Percentiles rank a stretch among this genome's conserved stretches.
Conservation (phyloP, 768 basidiomycete genomes). For the Chalciporus pseudorubinellus region DNA sequence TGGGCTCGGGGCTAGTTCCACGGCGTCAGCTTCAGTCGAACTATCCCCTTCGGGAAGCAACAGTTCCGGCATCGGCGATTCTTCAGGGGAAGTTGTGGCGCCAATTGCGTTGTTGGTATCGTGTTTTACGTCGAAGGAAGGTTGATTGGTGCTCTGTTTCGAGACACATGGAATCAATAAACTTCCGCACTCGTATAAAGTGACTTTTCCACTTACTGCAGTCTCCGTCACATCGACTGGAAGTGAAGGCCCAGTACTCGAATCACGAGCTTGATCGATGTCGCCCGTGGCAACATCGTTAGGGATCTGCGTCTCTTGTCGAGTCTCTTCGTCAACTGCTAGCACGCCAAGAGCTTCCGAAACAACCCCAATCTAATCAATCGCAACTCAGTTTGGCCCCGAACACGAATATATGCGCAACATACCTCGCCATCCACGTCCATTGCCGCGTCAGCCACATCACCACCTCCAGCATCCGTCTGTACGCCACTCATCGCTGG, state of each 20-base stretch:
- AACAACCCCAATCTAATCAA: not conserved
- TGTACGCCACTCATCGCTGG: not conserved
- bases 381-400: too few relatives aligned
- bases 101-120: not conserved
- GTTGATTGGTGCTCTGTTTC: not conserved
- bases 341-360: slow-evolving; percentile 8
- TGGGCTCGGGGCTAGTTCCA: not conserved
- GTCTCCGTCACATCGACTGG: not conserved
- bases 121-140: not conserved
- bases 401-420: not conserved
- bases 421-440: slow-evolving; percentile 13
- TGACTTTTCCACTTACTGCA: not conserved
- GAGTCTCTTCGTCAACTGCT: not conserved
- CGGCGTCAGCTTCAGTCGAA: not conserved
- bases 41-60: slow-evolving; percentile 13
- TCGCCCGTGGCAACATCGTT: not conserved
- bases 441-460: not conserved
- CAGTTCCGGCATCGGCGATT: slow-evolving; percentile 10
- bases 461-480: not conserved
- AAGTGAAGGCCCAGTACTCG: not conserved
- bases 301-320: not conserved
- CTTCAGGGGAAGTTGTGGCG: not conserved
- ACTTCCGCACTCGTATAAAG: not conserved
- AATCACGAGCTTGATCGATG: not conserved
- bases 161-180: not conserved